phyloP scores from a whole-genome alignment of 306 rosid genomes.

The Cucumis hystrix region DNA sequence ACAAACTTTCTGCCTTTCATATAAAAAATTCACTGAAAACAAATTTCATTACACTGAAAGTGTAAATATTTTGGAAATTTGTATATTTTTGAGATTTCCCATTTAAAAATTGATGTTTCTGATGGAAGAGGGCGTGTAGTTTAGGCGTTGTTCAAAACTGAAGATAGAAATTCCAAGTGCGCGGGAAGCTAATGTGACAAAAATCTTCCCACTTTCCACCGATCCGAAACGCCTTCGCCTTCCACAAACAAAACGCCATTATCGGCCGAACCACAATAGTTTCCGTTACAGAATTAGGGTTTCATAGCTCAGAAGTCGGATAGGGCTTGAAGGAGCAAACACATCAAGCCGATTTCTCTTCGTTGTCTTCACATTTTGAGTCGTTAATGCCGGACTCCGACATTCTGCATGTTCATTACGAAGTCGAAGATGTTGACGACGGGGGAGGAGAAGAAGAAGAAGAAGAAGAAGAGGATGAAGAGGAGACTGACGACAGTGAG shows the following conservation, averaged over 20 bases:
- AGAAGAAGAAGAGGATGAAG: conserved; percentile 1
- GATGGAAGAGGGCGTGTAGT: too few relatives aligned
- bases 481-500: not conserved
- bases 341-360: not conserved
- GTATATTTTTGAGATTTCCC: too few relatives aligned
- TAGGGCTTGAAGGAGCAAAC: not conserved
- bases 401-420: not conserved
- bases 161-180: not conserved
- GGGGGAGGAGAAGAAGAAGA: not conserved
- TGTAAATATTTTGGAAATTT: too few relatives aligned
- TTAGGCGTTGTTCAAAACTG: too few relatives aligned
- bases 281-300: not conserved
- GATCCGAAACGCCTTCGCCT: not conserved
- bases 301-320: not conserved
- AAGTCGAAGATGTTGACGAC: not conserved
- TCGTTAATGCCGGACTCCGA: not conserved
- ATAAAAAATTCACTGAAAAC: too few relatives aligned
- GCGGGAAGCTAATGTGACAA: not conserved
- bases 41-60: too few relatives aligned
- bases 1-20: too few relatives aligned
- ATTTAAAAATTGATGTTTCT: too few relatives aligned
- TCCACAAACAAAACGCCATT: not conserved
- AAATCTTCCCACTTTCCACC: too few relatives aligned
- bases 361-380: not conserved
- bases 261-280: not conserved